Evolutionary conservation across 139 green algal genomes (phyloP), one percentile per base, ranked within the genome.

Genomic region (Coelastrella sp.): DNA sequence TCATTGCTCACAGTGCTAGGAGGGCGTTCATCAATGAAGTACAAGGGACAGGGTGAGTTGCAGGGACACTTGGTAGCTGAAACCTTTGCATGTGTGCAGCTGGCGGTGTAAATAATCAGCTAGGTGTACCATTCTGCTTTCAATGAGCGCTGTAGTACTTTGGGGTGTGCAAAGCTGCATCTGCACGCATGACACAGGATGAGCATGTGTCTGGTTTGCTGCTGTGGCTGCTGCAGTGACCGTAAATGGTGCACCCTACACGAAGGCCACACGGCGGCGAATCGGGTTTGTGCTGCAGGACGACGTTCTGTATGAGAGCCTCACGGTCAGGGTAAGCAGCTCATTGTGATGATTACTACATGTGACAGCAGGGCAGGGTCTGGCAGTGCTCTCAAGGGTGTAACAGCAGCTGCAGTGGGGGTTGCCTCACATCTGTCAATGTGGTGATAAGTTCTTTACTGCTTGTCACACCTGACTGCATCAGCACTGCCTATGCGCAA

Each of bases 201-300:
- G 35, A 49, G 35, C 35, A 49, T 49, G 3, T 73, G 22, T 11
- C 59, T 86, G 22, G 59, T 73, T n/a, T 58, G 80, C 20, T 58
- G 80, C 20, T 73, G 80, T 35, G 25, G 49, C 9, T 57, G 7
- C 65, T 84, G 59, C 78, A 35, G 84, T 96, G 20, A 92, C 85
- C 14, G 97, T 98, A 92, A 98, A 98, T 86, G 96, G 95, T 14
- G 17, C 73, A 65, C 84, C 87, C 11, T 91, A 97, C 35, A 95
- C 63, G 83, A 98, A 98, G 92, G 92, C 90, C 10, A 90, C 94
- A 17, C 93, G 95, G 73, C 81, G 93, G 5, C 79, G 83, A 22
- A 91, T 99, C 6, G 96, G 96, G 8, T 98, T 96, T 65, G 93
- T 95, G 81, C 91, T 87, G 25, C 85, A 90, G 95, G 97, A 99